A percentile compares a stretch with the other conserved stretches of the same genome.
These are phyloP conservation scores for Periconia sp. DNA, from an alignment of 2,329 filamentous ascomycete species.

Conservation along the genomic window DNA sequence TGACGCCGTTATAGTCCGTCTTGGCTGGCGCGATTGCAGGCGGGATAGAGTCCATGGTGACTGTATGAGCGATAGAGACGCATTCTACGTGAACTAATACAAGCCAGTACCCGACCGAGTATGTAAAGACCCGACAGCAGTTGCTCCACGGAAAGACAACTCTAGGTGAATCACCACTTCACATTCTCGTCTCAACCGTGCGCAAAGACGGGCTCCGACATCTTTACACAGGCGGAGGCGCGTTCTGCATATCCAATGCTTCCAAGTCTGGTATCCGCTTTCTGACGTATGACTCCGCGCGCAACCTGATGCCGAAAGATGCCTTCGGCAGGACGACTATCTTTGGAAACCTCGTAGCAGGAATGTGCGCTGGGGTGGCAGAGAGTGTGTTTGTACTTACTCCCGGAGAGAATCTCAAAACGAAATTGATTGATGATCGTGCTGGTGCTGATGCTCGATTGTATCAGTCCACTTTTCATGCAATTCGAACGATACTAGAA, in stretches of 20 bases:
- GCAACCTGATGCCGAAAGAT: slow-evolving; percentile 6
- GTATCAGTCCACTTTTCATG: slow-evolving; percentile 5
- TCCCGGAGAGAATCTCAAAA: slow-evolving; percentile 14
- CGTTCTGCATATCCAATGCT: slow-evolving; percentile 12
- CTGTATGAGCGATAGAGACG: slow-evolving; percentile 2
- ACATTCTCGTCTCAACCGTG: slow-evolving; percentile 7
- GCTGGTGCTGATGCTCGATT: neutral
- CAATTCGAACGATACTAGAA: slow-evolving; percentile 5
- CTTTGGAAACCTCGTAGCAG: slow-evolving; percentile 8
- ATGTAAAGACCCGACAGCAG: slow-evolving; percentile 15
- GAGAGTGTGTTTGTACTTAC: slow-evolving; percentile 12
- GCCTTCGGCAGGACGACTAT: slow-evolving; percentile 6
- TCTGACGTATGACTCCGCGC: slow-evolving; percentile 10
- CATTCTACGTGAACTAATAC: neutral
- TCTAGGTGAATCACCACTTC: slow-evolving; percentile 1
- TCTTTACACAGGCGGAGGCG: slow-evolving; percentile 8
- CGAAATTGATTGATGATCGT: slow-evolving; percentile 14
- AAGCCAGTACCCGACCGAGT: slow-evolving; percentile 14
- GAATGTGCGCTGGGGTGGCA: slow-evolving; percentile 12
- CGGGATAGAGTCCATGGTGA: slow-evolving; percentile 8
- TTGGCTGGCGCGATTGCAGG: slow-evolving; percentile 10
- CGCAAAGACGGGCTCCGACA: slow-evolving; percentile 4
- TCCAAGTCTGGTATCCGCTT: slow-evolving; percentile 16
- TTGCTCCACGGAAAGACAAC: slow-evolving; percentile 1
- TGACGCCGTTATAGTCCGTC: slow-evolving; percentile 8